These are phyloP conservation scores for Fusarium virguliforme DNA, from an alignment of 2,329 filamentous ascomycete species.

Conservation along the genomic window DNA sequence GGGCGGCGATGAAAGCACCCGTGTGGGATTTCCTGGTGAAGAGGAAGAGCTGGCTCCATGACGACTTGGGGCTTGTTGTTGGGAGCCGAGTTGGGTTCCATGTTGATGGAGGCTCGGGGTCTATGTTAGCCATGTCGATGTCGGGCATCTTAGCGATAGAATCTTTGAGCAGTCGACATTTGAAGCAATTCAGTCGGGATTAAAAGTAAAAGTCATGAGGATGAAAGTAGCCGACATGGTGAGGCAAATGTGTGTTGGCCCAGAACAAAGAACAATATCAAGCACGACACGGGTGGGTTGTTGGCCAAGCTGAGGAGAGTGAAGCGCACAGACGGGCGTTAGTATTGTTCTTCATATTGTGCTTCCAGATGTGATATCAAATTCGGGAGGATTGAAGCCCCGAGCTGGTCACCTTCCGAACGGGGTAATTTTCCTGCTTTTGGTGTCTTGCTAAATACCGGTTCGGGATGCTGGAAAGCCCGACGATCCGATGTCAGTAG, in stretches of 20 bases:
- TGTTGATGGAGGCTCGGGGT: neutral
- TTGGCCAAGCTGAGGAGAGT: slow-evolving; percentile 17
- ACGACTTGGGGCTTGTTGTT: slow-evolving; percentile 43
- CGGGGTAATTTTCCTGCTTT: neutral
- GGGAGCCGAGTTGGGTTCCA: neutral
- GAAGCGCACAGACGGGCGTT: slow-evolving; percentile 39
- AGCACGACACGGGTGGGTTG: neutral
- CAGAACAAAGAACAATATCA: slow-evolving; percentile 47
- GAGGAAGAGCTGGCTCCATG: slow-evolving; percentile 73
- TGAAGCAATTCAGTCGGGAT: slow-evolving; percentile 11
- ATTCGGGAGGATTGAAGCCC: neutral
- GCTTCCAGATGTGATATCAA: slow-evolving; percentile 4
- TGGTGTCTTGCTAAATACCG: neutral
- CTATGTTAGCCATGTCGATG: slow-evolving; percentile 30
- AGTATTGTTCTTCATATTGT: slow-evolving; percentile 47
- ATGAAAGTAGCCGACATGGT: slow-evolving; percentile 11
- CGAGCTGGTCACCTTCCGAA: neutral
- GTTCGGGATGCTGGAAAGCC: neutral
- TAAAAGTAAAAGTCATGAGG: neutral
- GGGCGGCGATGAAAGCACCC: slow-evolving; percentile 67
- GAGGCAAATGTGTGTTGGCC: neutral
- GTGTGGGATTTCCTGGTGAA: slow-evolving; percentile 79
- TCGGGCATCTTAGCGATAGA: neutral
- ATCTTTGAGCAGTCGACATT: neutral
- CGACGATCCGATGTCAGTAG: slow-evolving; percentile 1